Evolutionary conservation across 1,284 basidiomycete genomes (phyloP), one percentile per base, ranked within the genome.

Genomic region (Schizopora paradoxa): DNA sequence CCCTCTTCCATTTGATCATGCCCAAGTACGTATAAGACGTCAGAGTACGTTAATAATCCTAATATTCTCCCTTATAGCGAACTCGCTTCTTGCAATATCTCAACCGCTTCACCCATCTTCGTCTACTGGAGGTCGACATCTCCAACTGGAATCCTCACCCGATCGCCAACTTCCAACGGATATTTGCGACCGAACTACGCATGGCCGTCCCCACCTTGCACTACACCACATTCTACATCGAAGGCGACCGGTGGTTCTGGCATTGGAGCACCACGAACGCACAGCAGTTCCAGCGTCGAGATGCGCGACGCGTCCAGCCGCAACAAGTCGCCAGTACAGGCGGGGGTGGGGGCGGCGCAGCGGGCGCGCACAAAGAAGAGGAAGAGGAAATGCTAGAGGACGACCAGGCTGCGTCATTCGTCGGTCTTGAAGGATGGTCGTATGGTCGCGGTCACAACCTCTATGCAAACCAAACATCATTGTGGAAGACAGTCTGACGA

Each of bases 101-200:
- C 23, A 31, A 42, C 11, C 44, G 39, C 11, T 35, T 50, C n/a
- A 4, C 48, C 4, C 25, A 42, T 1, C 44, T 50, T 14, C 14
- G 13, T 1, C 18, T 46, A 6, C 31, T 50, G n/a, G 48, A 50
- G 26, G 8, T 50, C 11, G 48, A 50, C 35, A 26, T 50, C 10
- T 32, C 40, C n/a, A 38, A 50, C 33, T 50, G 48, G 48, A 28
- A n/a, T 27, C 48, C 48, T 1, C 43, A 29, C 14, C 44, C 41
- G 3, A 13, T 16, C 2, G 32, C 38, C 7, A n/a, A 40, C 7
- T 37, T 35, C 16, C 48, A 50, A 26, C 43, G 48, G n/a, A 28
- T 39, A 3, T 46, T 50, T 21, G 48, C 48, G 2, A 40, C 36
- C 14, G 45, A 46, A 26, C 18, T 47, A 18, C 43, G 29, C 33